Conservation (phyloP, 371 early-diverging fungal species). For the Mucor piriformis region DNA sequence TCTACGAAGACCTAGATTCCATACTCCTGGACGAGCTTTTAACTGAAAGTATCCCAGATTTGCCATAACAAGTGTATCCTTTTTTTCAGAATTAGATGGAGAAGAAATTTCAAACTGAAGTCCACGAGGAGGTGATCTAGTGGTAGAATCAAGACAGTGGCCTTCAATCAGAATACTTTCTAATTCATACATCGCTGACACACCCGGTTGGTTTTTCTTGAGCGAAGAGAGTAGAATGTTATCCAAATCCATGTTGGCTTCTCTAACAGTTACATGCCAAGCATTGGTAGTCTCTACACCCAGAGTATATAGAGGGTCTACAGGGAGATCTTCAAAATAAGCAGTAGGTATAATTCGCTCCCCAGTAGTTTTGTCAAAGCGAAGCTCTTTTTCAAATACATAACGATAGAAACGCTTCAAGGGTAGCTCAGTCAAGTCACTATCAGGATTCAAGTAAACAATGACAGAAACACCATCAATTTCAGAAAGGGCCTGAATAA, state of each 20-base stretch:
- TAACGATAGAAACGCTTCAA: constrained; percentile 89
- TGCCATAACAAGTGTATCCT: constrained; percentile 95
- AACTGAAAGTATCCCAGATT: constrained; percentile 95
- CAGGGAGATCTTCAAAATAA: constrained; percentile 76
- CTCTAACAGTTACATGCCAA: constrained; percentile 87
- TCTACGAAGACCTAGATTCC: constrained; percentile 76
- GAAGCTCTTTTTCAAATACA: constrained; percentile 65
- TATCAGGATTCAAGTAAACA: constrained; percentile 63
- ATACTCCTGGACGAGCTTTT: constrained; percentile 89
- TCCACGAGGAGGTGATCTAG: constrained; percentile 80
- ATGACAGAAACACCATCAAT: constrained; percentile 66
- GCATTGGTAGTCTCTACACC: constrained; percentile 83
- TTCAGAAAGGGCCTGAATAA: constrained; percentile 63
- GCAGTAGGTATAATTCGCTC: constrained; percentile 52
- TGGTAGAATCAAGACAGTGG: constrained; percentile 74
- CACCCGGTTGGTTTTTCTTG: constrained; percentile 39
- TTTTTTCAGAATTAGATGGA: constrained; percentile 48
- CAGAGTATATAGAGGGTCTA: constrained; percentile 79
- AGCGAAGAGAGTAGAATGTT: constrained; percentile 76
- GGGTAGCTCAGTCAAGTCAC: constrained; percentile 61
- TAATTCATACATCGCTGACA: constrained; percentile 82
- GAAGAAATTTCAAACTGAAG: constrained; percentile 78
- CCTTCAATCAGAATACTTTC: constrained; percentile 88
- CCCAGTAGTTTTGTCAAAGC: constrained; percentile 60
- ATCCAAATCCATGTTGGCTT: constrained; percentile 88